Evolutionary conservation across 192 early-diverging fungal species (phyloP), one percentile per base, ranked within the genome.

Genomic region (Mortierella claussenii): DNA sequence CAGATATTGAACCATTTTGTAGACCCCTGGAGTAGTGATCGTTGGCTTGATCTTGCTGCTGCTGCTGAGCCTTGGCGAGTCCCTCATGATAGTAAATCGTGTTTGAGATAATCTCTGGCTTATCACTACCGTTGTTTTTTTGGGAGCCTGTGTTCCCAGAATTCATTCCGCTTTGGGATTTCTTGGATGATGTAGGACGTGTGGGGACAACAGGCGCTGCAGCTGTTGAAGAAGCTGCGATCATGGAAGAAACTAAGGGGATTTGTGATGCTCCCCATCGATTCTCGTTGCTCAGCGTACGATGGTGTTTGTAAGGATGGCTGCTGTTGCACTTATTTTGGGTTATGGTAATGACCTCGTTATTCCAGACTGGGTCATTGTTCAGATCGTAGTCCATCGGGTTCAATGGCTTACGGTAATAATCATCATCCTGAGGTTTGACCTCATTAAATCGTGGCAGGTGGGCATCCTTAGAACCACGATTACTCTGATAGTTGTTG

Each of bases 61-160:
- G 50, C 20, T 60, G 53, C 28, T 66, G 64, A 15, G 73, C 73
- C 32, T 67, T 76, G 34, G 42, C 57, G 23, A 76, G 64, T 13
- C 44, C 56, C 0, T 76, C 73, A 1, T 66, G 73, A 30, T 76
- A 76, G 26, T 76, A 76, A 23, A 76, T 40, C 9, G 73, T 76
- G 15, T 31, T 52, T 17, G 70, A 44, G 17, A 59, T 23, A 33
- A 44, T 15, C 32, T 40, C 47, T 18, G 53, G 32, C 13, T 32
- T 52, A 55, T 21, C 20, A n/a, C 28, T 37, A 2, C 46, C 26
- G 31, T 6, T 17, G 23, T 24, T 49, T 20, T n/a, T 11, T 34
- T 24, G 5, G 1, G 31, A 15, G 54, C 32, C n/a, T 13, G 13
- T 40, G 13, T 40, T 40, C 13, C 37, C 37, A 40, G 7, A 10